phyloP scores from a whole-genome alignment of 2,329 filamentous ascomycete genomes.

The Fusarium sp. region DNA sequence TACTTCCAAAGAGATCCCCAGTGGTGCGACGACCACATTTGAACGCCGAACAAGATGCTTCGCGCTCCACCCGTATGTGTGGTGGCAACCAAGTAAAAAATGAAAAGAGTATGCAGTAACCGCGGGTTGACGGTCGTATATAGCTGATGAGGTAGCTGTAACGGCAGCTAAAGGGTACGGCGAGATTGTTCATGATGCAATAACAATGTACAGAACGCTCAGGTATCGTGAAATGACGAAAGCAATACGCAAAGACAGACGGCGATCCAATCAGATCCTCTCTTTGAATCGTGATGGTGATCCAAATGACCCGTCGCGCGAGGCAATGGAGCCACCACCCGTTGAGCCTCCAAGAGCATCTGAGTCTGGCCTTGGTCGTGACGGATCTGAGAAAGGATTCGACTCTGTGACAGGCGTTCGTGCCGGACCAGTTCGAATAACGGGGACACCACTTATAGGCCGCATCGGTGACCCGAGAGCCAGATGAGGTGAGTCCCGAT shows the following conservation, averaged over 20 bases:
- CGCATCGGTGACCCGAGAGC: slow-evolving; percentile 69
- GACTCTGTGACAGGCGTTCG: slow-evolving; percentile 70
- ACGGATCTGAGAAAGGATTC: slow-evolving; percentile 58
- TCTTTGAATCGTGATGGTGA: slow-evolving; percentile 46
- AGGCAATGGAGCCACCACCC: slow-evolving; percentile 30
- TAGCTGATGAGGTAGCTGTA: slow-evolving; percentile 13
- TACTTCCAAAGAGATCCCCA: slow-evolving; percentile 39
- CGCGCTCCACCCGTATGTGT: slow-evolving; percentile 23
- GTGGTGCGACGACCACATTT: slow-evolving; percentile 38
- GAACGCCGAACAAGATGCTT: slow-evolving; percentile 45
- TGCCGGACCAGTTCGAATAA: slow-evolving; percentile 73
- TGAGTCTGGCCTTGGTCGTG: slow-evolving; percentile 43
- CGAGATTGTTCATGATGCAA: slow-evolving; percentile 35
- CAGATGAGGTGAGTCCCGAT: slow-evolving; percentile 53
- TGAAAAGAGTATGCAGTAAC: slow-evolving; percentile 22
- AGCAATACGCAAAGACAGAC: slow-evolving; percentile 10
- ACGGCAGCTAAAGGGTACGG: slow-evolving; percentile 11
- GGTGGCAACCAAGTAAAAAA: slow-evolving; percentile 20
- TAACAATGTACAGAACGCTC: slow-evolving; percentile 44
- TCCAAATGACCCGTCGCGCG: slow-evolving; percentile 39
- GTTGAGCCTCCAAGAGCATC: slow-evolving; percentile 40
- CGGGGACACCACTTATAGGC: slow-evolving; percentile 68
- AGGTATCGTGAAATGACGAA: slow-evolving; percentile 32
- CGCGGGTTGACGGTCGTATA: slow-evolving; percentile 8
- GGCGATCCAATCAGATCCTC: slow-evolving; percentile 38